Base-by-base conservation (phyloP, 2,329 filamentous ascomycete genomes). In the Dothistroma septosporum region DNA sequence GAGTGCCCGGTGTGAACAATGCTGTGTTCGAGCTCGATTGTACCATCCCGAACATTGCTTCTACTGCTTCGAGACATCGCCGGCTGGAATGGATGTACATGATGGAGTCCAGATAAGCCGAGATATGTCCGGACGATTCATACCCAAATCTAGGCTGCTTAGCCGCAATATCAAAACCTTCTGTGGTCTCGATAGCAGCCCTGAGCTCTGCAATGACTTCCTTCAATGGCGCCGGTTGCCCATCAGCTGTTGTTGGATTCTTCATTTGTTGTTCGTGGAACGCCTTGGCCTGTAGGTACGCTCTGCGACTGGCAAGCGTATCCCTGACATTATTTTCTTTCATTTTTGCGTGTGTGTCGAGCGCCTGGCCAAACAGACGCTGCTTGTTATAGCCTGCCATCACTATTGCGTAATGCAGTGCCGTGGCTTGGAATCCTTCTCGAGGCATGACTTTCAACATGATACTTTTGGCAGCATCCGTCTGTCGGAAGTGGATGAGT, bases 31-130 rank as follows among this genome's bases (percentile, higher is more conserved):
- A 31, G 12, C 58, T 32, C 6, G 57, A 49, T 41, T 60, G 74
- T 67, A 85, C 89, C 53, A 83, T 71, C 32, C 82, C 76, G 65
- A 87, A 80, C 6, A 91, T 75, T 58, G 83, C 76, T 62, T 82
- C 75, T 16, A 84, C 83, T 6, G 79, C 77, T 3, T 76, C 71
- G 58, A 78, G 77, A 11, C 80, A 78, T 33, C 77, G 76, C 24
- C 75, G 73, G 19, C 73, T 71, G 12, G 79, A 80, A 67, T 86
- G 83, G 5, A 84, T 76, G 49, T 81, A 82, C 65, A 88, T 80
- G 53, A 87, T 68, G 58, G 80, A 78, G 58, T 82, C 80, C 59
- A 85, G 81, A 67, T 85, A 84, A 16, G 24, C 59, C 12, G 46
- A 14, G 21, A 28, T 47, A 21, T 11, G 28, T n/a, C 24, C 28